phyloP scores from a whole-genome alignment of 371 early-diverging fungal genomes.

The Funneliformis caledonium region DNA sequence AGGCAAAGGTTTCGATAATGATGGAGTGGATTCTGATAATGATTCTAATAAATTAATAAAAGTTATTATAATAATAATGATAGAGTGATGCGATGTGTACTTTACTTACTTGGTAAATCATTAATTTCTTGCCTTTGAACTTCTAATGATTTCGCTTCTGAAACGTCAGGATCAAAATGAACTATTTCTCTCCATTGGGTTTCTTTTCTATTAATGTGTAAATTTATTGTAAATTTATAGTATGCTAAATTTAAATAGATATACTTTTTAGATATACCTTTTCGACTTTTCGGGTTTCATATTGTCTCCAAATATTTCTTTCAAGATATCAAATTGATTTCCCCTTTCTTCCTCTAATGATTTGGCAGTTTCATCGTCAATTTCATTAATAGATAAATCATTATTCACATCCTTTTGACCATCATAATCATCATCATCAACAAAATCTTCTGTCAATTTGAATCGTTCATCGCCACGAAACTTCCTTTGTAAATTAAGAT shows the following conservation, averaged over 20 bases:
- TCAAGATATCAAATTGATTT: constrained; percentile 16
- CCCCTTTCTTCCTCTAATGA: constrained; percentile 21
- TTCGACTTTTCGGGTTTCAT: neutral
- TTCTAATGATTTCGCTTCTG: neutral
- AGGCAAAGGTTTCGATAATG: constrained; percentile 5
- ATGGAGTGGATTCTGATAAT: neutral
- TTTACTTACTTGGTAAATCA: neutral
- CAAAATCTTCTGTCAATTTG: constrained; percentile 33
- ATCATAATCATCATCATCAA: constrained; percentile 16
- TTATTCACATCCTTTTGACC: neutral
- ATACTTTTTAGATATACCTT: neutral
- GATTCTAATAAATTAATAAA: neutral
- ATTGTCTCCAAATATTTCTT: constrained; percentile 16
- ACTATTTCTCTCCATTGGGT: constrained; percentile 24
- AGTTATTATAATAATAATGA: neutral
- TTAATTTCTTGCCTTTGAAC: neutral
- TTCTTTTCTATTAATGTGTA: neutral
- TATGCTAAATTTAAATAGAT: neutral
- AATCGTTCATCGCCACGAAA: constrained; percentile 35
- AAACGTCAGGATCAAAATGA: constrained; percentile 36
- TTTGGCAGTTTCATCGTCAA: neutral
- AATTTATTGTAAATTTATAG: neutral
- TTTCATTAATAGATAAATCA: neutral
- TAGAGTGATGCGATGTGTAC: neutral
- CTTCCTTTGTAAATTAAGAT: constrained; percentile 26